A percentile compares a stretch with the other conserved stretches of the same genome.
Evolutionary conservation across 2,329 filamentous ascomycete species (phyloP).

Genomic region (Colletotrichum incanum): DNA sequence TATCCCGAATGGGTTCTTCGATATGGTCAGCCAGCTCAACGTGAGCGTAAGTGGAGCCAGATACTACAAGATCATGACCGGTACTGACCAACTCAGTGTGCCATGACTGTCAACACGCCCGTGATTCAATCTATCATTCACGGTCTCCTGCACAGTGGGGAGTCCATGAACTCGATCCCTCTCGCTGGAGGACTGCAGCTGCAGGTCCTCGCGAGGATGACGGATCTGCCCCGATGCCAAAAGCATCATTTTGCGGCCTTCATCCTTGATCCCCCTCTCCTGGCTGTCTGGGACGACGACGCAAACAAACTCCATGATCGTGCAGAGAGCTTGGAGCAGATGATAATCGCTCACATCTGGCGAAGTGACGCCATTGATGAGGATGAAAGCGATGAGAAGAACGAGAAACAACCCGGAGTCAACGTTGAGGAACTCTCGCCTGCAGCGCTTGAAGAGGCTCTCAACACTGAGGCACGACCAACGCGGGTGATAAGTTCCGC

Average conservation of each 20-base stretch:
- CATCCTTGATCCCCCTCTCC: conserved; percentile 69
- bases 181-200: conserved; percentile 71
- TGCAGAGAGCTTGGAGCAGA: conserved; percentile 65
- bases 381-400: conserved; percentile 58
- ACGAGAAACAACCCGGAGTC: conserved; percentile 56
- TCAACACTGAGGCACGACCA: conserved; percentile 59
- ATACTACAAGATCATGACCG: not conserved
- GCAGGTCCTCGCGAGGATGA: conserved; percentile 73
- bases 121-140: conserved; percentile 74
- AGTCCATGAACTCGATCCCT: conserved; percentile 67
- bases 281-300: conserved; percentile 77
- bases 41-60: conserved; percentile 61
- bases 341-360: conserved; percentile 74
- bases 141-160: conserved; percentile 58
- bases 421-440: conserved; percentile 62
- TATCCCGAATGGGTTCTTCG: conserved; percentile 64
- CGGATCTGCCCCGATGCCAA: conserved; percentile 71
- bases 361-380: conserved; percentile 51
- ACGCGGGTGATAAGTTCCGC: conserved; percentile 70
- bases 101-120: conserved; percentile 78
- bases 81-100: conserved; percentile 61
- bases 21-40: conserved; percentile 60
- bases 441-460: conserved; percentile 57
- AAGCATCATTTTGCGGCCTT: conserved; percentile 79
- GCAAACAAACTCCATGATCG: conserved; percentile 69